Evolutionary conservation across 305 asterid genomes (phyloP), one percentile per base, ranked within the genome.

Genomic region (Fraxinus ornus): DNA sequence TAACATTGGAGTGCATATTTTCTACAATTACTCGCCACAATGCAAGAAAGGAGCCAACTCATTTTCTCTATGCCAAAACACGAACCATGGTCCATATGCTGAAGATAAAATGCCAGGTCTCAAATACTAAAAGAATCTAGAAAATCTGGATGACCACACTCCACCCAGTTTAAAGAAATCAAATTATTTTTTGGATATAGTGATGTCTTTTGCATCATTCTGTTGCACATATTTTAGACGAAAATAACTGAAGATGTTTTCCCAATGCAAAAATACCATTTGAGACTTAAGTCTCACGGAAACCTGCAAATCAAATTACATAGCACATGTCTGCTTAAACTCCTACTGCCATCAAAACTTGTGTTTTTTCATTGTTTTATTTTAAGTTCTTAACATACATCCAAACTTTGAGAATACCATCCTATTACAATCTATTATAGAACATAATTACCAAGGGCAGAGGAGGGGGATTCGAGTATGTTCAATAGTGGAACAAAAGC

Each of bases 321-420:
- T 32, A 70, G 47, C 39, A 21, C 57, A 10, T 47, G 26, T 60
- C 73, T 28, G 17, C 33, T 82, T 52, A 49, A 77, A 47, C 80
- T 74, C 19, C 66, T 19, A 74, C 15, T 39, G 74, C 28, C 52
- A 52, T 28, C 3, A 21, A 49, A 44, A 86, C 77, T 60, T 22
- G 49, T 44, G 75, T 70, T 70, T 77, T 52, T 19, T 37, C 52
- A 32, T 64, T 64, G 72, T 33, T 39, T 64, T 80, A 44, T 44
- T 37, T 44, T 4, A 62, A 33, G 57, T 15, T 37, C 33, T 55
- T 24, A 21, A 66, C 30, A 68, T 28, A 70, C 28, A 5, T 78
- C 92, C 97, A 4, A 64, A 78, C 75, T 71, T 12, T n/a, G 41
- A 79, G 39, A 22, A 26, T 21, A 62, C 35, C 37, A 30, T 30